Base-by-base conservation (phyloP, 306 rosid species). In the Sicyos baderoa region DNA sequence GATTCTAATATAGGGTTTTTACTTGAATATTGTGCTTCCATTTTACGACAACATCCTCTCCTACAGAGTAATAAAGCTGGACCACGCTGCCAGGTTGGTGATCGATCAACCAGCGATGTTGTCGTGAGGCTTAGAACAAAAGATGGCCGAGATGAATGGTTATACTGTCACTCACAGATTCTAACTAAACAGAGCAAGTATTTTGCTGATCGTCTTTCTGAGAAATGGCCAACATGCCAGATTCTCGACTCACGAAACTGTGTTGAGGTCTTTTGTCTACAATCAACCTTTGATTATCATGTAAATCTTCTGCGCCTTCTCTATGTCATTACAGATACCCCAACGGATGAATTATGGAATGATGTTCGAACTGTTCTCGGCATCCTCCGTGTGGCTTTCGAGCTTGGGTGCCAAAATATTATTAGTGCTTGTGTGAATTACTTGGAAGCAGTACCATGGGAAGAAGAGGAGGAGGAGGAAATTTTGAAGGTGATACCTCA, bases 381-480 rank as follows among this genome's bases (percentile, higher is more conserved):
- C 15, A 73, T 86, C 84, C 91, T 93, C 54, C 83, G 78, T 71
- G 97, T 88, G 55, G 96, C 96, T 3, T 85, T 86, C 37, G 84
- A 85, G 76, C 97, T 90, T 54, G 91, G 77, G 35, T 93, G 97
- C 80, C 88, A 86, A 3, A 80, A 84, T 60, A 82, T 90, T 55
- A 54, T 86, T 49, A 67, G 87, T 61, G 85, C 87, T 6, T 88
- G 96, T 73, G 99, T 86, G 75, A 85, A 72, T 56, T 90, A 93
- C 80, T 84, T 93, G 72, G 99, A 90, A 84, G 99, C 96, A 7
- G 89, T 88, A 29, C 78, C 95, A 4, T 93, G 99, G 99, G 97
- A 93, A 70, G 96, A 93, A 79, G 83, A 84, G 2, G 99, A 93
- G 84, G 99, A 90, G 81, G 99, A 93, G 81, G 94, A 93, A 76